Conservation (phyloP, 768 basidiomycete species). For the Exidia glandulosa region DNA sequence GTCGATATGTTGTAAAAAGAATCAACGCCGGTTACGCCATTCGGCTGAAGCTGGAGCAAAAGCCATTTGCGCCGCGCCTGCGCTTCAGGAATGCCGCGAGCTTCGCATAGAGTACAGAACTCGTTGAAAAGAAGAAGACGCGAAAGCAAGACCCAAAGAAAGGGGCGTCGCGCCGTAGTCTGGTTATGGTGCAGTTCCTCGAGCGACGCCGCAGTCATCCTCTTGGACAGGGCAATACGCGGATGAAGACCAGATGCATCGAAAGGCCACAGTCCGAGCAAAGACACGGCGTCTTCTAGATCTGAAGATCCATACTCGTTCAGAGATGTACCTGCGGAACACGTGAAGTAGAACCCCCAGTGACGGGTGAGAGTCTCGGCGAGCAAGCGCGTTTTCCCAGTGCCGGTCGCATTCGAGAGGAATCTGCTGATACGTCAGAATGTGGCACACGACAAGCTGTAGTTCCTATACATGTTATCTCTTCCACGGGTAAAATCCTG, state of each 20-base stretch:
- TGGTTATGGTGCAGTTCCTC: not conserved
- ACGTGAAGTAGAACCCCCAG: not conserved
- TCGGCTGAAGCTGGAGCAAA: not conserved
- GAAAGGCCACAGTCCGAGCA: no score
- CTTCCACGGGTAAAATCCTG: no score
- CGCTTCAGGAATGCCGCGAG: not conserved
- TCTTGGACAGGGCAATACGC: no score
- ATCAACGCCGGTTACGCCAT: not conserved
- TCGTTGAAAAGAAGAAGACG: not conserved
- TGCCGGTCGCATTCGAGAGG: not conserved
- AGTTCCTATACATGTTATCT: no score
- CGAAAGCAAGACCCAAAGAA: not conserved
- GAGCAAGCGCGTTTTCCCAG: not conserved
- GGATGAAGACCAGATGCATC: no score
- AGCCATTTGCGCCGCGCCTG: not conserved
- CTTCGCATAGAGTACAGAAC: not conserved
- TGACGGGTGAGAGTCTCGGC: not conserved
- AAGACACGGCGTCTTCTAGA: not conserved
- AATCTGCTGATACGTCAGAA: no score
- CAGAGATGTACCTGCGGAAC: not conserved
- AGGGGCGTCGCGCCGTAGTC: no score
- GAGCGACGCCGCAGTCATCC: no score
- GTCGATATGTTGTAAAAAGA: not conserved
- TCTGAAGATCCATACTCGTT: not conserved
- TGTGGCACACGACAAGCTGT: no score